Percentiles rank a stretch among this genome's conserved stretches.
phyloP scores from a whole-genome alignment of 345 rosid species.

The Barbarea vulgaris region DNA sequence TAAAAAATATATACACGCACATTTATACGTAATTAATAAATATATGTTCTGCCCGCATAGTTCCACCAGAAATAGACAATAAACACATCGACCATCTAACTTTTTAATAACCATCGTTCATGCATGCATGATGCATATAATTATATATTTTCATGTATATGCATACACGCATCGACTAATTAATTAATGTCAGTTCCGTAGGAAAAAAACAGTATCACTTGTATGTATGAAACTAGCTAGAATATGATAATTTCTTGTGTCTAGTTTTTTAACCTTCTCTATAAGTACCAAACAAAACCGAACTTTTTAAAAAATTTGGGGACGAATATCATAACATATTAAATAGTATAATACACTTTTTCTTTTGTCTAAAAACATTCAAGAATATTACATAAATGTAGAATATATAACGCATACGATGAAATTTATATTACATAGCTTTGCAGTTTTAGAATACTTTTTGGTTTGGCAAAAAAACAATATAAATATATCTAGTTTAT shows the following conservation, averaged over 20 bases:
- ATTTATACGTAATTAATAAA: constrained; percentile 7
- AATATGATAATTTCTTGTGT: neutral
- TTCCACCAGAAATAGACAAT: constrained; percentile 33
- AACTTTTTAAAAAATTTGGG: neutral
- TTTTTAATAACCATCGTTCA: constrained; percentile 1
- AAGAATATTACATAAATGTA: neutral
- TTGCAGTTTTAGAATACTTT: neutral
- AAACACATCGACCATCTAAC: constrained; percentile 26
- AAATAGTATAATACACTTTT: neutral
- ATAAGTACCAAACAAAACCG: neutral
- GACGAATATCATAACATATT: neutral
- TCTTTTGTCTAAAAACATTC: neutral
- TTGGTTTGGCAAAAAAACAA: neutral
- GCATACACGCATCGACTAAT: neutral
- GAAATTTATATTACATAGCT: neutral
- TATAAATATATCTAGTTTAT: neutral
- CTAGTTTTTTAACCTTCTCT: neutral
- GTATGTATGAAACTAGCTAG: neutral
- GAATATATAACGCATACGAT: neutral
- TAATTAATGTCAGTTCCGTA: neutral
- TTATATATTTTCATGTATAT: neutral
- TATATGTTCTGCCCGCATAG: constrained; percentile 16
- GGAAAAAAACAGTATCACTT: neutral
- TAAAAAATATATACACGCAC: neutral
- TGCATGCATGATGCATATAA: constrained; percentile 3